These are phyloP conservation scores for Penicillium mononematosum DNA, from an alignment of 495 filamentous ascomycete species.

Conservation along the genomic window DNA sequence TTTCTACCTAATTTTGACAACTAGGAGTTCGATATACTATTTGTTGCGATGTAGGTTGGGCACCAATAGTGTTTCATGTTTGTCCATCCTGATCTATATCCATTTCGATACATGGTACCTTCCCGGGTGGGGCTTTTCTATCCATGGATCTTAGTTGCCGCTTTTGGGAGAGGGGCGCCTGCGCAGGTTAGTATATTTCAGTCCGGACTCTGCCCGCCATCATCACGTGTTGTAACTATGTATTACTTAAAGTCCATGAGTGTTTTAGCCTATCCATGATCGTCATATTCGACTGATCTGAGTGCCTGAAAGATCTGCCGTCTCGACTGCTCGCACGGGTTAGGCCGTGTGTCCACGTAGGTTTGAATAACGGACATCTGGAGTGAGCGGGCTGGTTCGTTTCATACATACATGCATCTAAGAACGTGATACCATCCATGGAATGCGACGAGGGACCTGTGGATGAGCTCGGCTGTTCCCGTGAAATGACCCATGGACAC, in stretches of 20 bases:
- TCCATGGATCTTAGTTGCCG: conserved; percentile 1
- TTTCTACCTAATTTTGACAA: background rate
- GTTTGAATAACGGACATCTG: too few species aligned
- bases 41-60: background rate
- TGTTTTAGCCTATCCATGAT: too few species aligned
- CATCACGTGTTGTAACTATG: too few species aligned
- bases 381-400: too few species aligned
- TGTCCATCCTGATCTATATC: background rate
- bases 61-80: background rate
- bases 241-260: too few species aligned
- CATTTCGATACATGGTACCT: background rate
- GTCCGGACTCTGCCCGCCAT: too few species aligned
- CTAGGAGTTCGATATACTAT: background rate
- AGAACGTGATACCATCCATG: background rate
- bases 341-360: too few species aligned
- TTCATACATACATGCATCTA: too few species aligned
- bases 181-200: too few species aligned
- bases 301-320: too few species aligned
- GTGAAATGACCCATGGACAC: conserved; percentile 12
- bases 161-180: background rate
- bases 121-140: background rate
- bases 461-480: conserved; percentile 10
- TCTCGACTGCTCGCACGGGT: too few species aligned
- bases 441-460: conserved; percentile 1
- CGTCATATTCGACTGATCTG: too few species aligned